These are phyloP conservation scores for Trypethelium eluteriae DNA, from an alignment of 495 filamentous ascomycete genomes.

Conservation along the genomic window DNA sequence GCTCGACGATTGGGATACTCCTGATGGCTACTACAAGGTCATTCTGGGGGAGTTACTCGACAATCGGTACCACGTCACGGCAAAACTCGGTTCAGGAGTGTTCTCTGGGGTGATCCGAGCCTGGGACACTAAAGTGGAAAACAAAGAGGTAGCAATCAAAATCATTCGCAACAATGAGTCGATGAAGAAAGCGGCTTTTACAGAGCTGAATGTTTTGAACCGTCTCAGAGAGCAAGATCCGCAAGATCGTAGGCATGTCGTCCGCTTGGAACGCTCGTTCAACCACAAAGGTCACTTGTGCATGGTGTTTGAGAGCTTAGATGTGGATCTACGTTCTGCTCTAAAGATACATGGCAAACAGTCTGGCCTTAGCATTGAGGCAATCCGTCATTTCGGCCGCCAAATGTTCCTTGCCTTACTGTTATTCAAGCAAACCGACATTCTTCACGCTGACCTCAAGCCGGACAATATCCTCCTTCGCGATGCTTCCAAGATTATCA, in stretches of 20 bases:
- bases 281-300: slow-evolving; percentile 94
- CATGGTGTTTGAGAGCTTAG: slow-evolving; percentile 93
- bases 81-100: slow-evolving; percentile 87
- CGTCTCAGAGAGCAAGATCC: slow-evolving; percentile 76
- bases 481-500: slow-evolving; percentile 73
- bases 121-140: slow-evolving; percentile 59
- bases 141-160: slow-evolving; percentile 73
- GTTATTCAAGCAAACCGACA: slow-evolving; percentile 80
- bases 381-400: slow-evolving; percentile 79
- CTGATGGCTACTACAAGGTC: slow-evolving; percentile 91
- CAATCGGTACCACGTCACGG: slow-evolving; percentile 75
- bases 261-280: slow-evolving; percentile 77
- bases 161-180: slow-evolving; percentile 92
- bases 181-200: slow-evolving; percentile 85
- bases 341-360: slow-evolving; percentile 94
- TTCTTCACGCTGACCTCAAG: slow-evolving; percentile 92
- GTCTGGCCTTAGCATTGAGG: slow-evolving; percentile 78
- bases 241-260: slow-evolving; percentile 85
- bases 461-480: slow-evolving; percentile 91
- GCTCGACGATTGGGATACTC: slow-evolving; percentile 88
- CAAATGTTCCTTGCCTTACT: slow-evolving; percentile 88
- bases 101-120: slow-evolving; percentile 93
- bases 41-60: slow-evolving; percentile 83
- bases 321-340: slow-evolving; percentile 88
- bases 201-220: slow-evolving; percentile 84